phyloP scores from a whole-genome alignment of 1,284 basidiomycete species.

The Malassezia obtusa region DNA sequence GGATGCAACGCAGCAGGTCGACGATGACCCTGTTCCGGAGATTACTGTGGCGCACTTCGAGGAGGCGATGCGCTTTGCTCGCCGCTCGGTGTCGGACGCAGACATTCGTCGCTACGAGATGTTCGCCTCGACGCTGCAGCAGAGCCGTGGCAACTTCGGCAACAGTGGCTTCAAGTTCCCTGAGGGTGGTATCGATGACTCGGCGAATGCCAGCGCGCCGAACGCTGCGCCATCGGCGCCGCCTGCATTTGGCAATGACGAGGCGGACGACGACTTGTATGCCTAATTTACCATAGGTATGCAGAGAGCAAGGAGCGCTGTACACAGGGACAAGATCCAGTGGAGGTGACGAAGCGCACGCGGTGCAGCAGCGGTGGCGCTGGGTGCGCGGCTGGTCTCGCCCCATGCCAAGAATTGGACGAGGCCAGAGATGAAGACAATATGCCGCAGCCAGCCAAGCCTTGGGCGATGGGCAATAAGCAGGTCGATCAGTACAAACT shows the following conservation, averaged over 20 bases:
- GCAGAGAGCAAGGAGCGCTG: not conserved
- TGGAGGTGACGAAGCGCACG: not conserved
- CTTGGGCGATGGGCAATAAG: not conserved
- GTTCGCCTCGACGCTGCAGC: conserved; percentile 45
- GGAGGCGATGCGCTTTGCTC: conserved; percentile 79
- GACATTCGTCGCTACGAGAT: conserved; percentile 76
- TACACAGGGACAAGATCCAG: not conserved
- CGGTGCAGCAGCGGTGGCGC: not conserved
- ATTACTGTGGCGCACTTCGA: conserved; percentile 74
- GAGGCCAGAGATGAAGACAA: too few relatives aligned
- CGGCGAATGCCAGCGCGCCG: conserved; percentile 17
- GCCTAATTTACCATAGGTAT: conserved; percentile 51
- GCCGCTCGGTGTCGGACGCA: conserved; percentile 53
- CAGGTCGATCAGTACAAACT: not conserved
- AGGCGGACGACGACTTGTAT: conserved; percentile 77
- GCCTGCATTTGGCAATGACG: conserved; percentile 66
- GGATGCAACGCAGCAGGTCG: conserved; percentile 52
- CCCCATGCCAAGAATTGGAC: too few relatives aligned
- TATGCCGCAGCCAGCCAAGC: not conserved
- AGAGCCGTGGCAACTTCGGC: conserved; percentile 53
- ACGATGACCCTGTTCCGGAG: conserved; percentile 87
- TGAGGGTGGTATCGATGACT: conserved; percentile 53
- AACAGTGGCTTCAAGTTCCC: conserved; percentile 88
- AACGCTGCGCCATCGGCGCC: conserved; percentile 54
- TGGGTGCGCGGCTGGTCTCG: not conserved